Percentiles rank a stretch among this genome's conserved stretches.
Conservation (phyloP, 192 early-diverging fungal genomes). For the Kickxella alabastrina region DNA sequence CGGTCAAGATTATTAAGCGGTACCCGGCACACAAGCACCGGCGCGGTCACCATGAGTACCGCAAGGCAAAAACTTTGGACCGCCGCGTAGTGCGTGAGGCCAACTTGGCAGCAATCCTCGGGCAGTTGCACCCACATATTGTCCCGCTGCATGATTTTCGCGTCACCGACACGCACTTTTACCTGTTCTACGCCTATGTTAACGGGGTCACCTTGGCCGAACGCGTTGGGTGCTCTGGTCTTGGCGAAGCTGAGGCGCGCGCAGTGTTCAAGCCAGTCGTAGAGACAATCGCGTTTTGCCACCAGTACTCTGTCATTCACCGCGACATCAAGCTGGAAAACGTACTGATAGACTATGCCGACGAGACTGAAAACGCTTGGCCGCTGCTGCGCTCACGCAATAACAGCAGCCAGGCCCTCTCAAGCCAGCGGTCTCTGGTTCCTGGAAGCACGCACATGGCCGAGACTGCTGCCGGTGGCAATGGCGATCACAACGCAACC, state of each 20-base stretch:
- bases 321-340: conserved; percentile 93
- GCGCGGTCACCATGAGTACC: conserved; percentile 29
- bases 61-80: conserved; percentile 50
- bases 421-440: background rate
- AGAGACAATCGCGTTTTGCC: conserved; percentile 54
- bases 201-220: conserved; percentile 48
- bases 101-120: conserved; percentile 48
- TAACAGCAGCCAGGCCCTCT: conserved; percentile 1
- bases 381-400: conserved; percentile 1
- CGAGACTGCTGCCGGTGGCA: background rate
- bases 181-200: conserved; percentile 51
- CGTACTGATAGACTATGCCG: conserved; percentile 58
- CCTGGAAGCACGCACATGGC: background rate
- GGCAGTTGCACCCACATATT: conserved; percentile 48
- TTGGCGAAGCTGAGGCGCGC: conserved; percentile 31
- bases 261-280: conserved; percentile 32
- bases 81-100: conserved; percentile 50
- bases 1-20: conserved; percentile 54
- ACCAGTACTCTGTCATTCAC: conserved; percentile 71
- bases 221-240: conserved; percentile 31
- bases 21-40: conserved; percentile 41
- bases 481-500: background rate
- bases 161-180: conserved; percentile 53
- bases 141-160: conserved; percentile 48
- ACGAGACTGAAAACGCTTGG: conserved; percentile 5